A percentile compares a stretch with the other conserved stretches of the same genome.
Conservation (phyloP, 2,329 filamentous ascomycete species). For the Sporothrix brunneoviolacea region DNA sequence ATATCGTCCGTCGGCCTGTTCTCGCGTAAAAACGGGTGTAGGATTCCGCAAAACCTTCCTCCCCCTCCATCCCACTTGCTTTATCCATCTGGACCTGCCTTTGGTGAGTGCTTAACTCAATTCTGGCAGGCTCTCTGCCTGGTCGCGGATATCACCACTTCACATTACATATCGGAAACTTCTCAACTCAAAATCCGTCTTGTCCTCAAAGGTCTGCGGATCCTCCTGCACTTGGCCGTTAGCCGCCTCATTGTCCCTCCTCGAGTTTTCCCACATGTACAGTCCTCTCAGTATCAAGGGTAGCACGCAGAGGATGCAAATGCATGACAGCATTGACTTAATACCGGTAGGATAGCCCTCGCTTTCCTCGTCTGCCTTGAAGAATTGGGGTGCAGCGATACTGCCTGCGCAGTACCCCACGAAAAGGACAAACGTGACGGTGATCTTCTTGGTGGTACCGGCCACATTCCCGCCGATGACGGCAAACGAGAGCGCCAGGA, state of each 20-base stretch:
- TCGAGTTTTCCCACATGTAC: constrained; percentile 6
- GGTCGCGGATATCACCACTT: too few relatives aligned
- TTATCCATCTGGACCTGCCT: too few relatives aligned
- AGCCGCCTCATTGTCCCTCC: not conserved
- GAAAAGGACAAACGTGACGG: constrained; percentile 49
- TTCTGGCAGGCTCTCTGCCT: too few relatives aligned
- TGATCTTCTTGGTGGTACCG: constrained; percentile 55
- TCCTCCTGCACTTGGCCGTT: not conserved
- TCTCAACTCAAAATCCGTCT: not conserved
- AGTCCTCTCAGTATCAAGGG: not conserved
- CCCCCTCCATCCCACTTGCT: too few relatives aligned
- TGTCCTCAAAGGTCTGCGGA: constrained; percentile 1
- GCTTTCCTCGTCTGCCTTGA: constrained; percentile 36
- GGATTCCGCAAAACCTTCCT: too few relatives aligned
- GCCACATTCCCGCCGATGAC: constrained; percentile 50
- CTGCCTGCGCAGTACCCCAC: constrained; percentile 51
- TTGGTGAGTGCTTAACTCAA: too few relatives aligned
- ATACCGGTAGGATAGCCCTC: constrained; percentile 2
- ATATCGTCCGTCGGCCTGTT: too few relatives aligned
- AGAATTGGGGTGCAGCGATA: constrained; percentile 50
- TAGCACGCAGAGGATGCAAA: not conserved
- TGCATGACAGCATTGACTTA: constrained; percentile 9
- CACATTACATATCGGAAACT: constrained; percentile 1
- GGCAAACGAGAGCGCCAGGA: constrained; percentile 41
- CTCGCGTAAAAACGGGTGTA: too few relatives aligned